These are phyloP conservation scores for Auriculariales sp. DNA, from an alignment of 768 basidiomycete genomes.

Conservation along the genomic window DNA sequence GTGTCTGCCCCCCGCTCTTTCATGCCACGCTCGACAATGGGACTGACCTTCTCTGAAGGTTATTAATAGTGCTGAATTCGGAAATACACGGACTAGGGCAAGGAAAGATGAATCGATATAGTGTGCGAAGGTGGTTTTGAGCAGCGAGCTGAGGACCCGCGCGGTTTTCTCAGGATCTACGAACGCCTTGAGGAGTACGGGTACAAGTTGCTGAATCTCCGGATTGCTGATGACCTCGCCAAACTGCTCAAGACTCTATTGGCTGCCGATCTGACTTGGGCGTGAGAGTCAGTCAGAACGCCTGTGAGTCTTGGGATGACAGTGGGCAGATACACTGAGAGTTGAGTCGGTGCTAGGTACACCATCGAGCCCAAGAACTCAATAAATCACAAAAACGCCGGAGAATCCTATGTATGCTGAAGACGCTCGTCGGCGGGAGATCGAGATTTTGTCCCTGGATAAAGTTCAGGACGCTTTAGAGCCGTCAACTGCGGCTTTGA, in stretches of 20 bases:
- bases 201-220: constrained; percentile 85
- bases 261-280: constrained; percentile 84
- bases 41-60: constrained; percentile 52
- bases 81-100: constrained; percentile 51
- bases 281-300: constrained; percentile 92
- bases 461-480: too few species aligned
- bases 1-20: constrained; percentile 85
- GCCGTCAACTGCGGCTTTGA: too few species aligned
- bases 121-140: constrained; percentile 94
- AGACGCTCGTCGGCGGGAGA: too few species aligned
- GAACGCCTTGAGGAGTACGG: constrained; percentile 81
- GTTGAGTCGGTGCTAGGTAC: constrained; percentile 89
- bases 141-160: constrained; percentile 65
- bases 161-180: constrained; percentile 90
- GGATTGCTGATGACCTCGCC: constrained; percentile 98
- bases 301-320: constrained; percentile 93
- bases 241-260: constrained; percentile 93
- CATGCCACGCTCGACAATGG: constrained; percentile 86
- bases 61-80: constrained; percentile 1
- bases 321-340: constrained; percentile 87
- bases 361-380: constrained; percentile 98
- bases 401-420: too few species aligned
- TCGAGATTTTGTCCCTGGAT: too few species aligned
- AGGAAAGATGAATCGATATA: constrained; percentile 96
- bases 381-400: too few species aligned